Evolutionary conservation across 257 asterid genomes (phyloP).

Genomic region (Nicotiana tomentosiformis): DNA sequence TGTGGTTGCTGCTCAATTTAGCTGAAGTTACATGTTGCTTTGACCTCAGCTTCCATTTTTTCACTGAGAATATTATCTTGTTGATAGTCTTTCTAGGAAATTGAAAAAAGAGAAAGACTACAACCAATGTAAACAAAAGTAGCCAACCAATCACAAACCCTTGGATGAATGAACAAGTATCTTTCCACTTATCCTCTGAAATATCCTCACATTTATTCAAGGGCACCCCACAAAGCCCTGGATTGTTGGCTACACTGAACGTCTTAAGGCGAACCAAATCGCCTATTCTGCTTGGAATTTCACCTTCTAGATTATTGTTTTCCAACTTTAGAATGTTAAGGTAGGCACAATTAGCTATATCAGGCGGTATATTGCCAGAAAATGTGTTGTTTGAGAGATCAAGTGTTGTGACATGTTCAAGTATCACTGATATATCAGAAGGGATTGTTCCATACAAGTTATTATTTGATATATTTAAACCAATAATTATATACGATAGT

Average conservation of each 20-base stretch:
- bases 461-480: constrained; percentile 20
- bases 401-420: background rate
- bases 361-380: constrained; percentile 19
- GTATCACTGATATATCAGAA: background rate
- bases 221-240: constrained; percentile 16
- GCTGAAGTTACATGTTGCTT: too few species aligned
- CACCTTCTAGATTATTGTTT: constrained; percentile 9
- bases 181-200: too few species aligned
- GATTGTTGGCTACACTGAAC: constrained; percentile 1
- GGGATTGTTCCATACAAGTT: constrained; percentile 20
- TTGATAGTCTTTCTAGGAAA: too few species aligned
- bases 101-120: too few species aligned
- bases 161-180: too few species aligned
- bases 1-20: too few species aligned
- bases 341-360: background rate
- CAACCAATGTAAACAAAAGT: too few species aligned
- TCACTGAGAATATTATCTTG: too few species aligned
- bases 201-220: background rate
- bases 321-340: constrained; percentile 1
- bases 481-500: background rate
- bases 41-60: too few species aligned
- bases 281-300: constrained; percentile 2
- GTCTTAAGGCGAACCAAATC: background rate
- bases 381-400: constrained; percentile 15
- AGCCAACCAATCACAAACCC: too few species aligned